These are phyloP conservation scores for Persicaria tinctoria DNA, from an alignment of 148 eudicot species.

Conservation along the genomic window DNA sequence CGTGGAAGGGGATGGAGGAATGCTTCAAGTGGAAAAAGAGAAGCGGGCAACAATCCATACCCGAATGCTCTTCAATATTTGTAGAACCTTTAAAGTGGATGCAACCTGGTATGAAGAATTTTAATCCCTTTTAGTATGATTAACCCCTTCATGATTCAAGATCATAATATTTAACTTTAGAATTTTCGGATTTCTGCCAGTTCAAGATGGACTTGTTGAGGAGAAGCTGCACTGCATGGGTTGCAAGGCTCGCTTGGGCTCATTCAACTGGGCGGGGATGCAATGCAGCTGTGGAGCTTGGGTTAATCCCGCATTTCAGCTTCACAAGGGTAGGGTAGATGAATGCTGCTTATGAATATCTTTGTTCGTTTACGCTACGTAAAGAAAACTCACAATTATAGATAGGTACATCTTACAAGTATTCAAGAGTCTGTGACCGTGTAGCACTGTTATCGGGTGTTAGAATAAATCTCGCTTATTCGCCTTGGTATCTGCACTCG, in stretches of 20 bases:
- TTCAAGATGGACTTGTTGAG: constrained; percentile 60
- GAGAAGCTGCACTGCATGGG: constrained; percentile 72
- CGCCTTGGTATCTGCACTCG: no score
- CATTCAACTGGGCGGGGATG: constrained; percentile 82
- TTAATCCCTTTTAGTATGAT: neutral
- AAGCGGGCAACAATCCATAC: constrained; percentile 23
- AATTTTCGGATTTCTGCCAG: constrained; percentile 26
- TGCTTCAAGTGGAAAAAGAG: constrained; percentile 59
- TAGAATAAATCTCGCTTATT: no score
- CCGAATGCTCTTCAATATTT: constrained; percentile 70
- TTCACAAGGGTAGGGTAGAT: constrained; percentile 63
- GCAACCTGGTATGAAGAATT: constrained; percentile 38
- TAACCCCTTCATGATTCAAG: constrained; percentile 1
- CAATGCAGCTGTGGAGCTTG: constrained; percentile 82
- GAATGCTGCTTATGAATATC: constrained; percentile 35
- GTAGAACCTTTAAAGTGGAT: constrained; percentile 96
- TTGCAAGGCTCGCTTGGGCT: constrained; percentile 63
- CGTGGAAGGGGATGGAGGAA: constrained; percentile 47
- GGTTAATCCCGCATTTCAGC: constrained; percentile 82
- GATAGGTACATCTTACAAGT: no score
- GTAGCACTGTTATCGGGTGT: no score
- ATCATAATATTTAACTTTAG: neutral
- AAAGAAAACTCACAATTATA: no score
- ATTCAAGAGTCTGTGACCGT: no score
- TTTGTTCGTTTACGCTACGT: no score